phyloP scores from a whole-genome alignment of 2,329 filamentous ascomycete genomes.

The Xylariaceae sp. region DNA sequence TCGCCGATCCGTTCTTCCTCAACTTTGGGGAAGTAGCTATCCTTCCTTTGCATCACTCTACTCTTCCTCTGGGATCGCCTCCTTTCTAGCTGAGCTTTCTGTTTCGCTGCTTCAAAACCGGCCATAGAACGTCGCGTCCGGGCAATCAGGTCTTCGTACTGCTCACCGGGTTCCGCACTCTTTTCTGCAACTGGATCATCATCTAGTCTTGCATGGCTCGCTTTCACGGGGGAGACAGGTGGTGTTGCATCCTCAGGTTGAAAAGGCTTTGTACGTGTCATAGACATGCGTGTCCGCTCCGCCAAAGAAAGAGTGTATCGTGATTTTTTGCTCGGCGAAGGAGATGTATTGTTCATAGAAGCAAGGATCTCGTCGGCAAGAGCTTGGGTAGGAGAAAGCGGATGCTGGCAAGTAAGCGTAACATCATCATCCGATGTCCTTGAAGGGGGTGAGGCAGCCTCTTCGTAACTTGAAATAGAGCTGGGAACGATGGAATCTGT shows the following conservation, averaged over 20 bases:
- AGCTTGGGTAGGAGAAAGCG: slow-evolving; percentile 44
- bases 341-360: slow-evolving; percentile 51
- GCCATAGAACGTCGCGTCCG: slow-evolving; percentile 60
- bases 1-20: slow-evolving; percentile 40
- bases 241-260: slow-evolving; percentile 31
- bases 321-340: slow-evolving; percentile 53
- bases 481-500: not conserved
- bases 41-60: slow-evolving; percentile 39
- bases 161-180: slow-evolving; percentile 24
- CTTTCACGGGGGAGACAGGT: slow-evolving; percentile 19
- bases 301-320: slow-evolving; percentile 61
- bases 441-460: not conserved
- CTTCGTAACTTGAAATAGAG: not conserved
- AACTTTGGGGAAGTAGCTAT: slow-evolving; percentile 44
- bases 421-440: slow-evolving; percentile 3
- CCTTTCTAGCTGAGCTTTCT: slow-evolving; percentile 57
- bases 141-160: slow-evolving; percentile 49
- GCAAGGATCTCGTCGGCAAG: slow-evolving; percentile 54
- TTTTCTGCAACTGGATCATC: slow-evolving; percentile 18
- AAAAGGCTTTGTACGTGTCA: slow-evolving; percentile 51
- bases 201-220: slow-evolving; percentile 10
- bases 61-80: slow-evolving; percentile 47
- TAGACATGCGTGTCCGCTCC: slow-evolving; percentile 77
- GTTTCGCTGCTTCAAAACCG: slow-evolving; percentile 56
- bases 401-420: slow-evolving; percentile 15